Conservation (phyloP, 495 filamentous ascomycete genomes). For the Neurospora sp. region DNA sequence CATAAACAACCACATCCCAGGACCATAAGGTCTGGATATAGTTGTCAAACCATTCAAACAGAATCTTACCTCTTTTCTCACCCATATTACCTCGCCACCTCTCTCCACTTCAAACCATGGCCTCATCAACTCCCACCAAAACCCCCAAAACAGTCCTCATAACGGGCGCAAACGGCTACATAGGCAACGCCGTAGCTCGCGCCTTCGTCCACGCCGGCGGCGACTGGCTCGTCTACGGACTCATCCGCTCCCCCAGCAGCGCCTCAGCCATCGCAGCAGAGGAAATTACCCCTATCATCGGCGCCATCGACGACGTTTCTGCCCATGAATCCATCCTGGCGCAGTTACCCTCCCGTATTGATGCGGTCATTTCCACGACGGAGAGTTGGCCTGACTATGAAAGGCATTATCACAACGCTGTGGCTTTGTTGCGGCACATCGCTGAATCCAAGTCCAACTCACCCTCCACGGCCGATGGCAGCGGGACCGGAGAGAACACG, state of each 20-base stretch:
- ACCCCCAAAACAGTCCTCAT: slow-evolving; percentile 22
- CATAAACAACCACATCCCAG: neutral
- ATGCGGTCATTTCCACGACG: slow-evolving; percentile 30
- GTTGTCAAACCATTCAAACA: neutral
- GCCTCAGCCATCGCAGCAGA: slow-evolving; percentile 13
- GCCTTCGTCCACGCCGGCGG: slow-evolving; percentile 28
- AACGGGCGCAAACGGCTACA: slow-evolving; percentile 34
- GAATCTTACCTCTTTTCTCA: too few relatives aligned
- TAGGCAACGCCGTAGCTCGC: slow-evolving; percentile 30
- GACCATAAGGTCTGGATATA: neutral
- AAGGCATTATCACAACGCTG: neutral
- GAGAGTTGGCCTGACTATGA: slow-evolving; percentile 13
- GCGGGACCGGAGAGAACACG: too few relatives aligned
- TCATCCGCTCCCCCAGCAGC: slow-evolving; percentile 21
- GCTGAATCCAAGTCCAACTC: too few relatives aligned
- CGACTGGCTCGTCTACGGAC: slow-evolving; percentile 23
- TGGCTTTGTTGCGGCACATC: neutral
- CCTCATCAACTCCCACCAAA: neutral
- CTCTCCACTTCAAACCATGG: neutral
- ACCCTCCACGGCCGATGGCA: too few relatives aligned
- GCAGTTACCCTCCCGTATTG: slow-evolving; percentile 8
- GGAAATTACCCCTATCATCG: slow-evolving; percentile 29
- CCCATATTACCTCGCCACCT: too few relatives aligned
- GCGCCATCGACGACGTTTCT: slow-evolving; percentile 14
- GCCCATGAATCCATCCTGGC: slow-evolving; percentile 7